phyloP scores from a whole-genome alignment of 345 rosid species.

The Citrus maxima region DNA sequence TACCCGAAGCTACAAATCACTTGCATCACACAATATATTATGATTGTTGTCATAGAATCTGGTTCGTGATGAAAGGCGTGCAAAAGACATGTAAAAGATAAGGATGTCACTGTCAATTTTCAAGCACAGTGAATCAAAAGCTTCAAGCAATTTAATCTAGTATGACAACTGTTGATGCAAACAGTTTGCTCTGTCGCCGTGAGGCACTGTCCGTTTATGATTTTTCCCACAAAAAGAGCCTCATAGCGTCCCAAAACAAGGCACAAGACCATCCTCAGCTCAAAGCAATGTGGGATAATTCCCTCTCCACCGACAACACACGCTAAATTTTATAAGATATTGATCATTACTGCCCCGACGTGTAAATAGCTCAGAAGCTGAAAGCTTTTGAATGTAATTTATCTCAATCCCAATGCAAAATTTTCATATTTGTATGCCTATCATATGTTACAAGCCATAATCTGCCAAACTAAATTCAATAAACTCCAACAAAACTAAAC shows the following conservation, averaged over 20 bases:
- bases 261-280: too few species aligned
- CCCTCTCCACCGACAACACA: too few species aligned
- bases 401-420: neutral
- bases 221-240: too few species aligned
- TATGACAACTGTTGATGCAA: too few species aligned
- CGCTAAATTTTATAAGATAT: neutral
- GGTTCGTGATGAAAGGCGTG: neutral
- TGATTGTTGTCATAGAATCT: neutral
- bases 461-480: neutral
- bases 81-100: neutral
- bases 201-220: too few species aligned
- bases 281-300: too few species aligned
- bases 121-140: neutral
- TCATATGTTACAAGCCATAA: neutral
- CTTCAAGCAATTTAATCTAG: neutral
- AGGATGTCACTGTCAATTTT: neutral
- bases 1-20: neutral
- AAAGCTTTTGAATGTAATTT: neutral
- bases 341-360: neutral
- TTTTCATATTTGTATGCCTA: neutral
- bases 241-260: too few species aligned
- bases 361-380: neutral
- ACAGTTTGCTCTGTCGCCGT: too few species aligned
- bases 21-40: neutral
- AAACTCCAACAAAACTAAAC: neutral